These are phyloP conservation scores for Aspergillus proliferans DNA, from an alignment of 2,329 filamentous ascomycete genomes.

Conservation along the genomic window DNA sequence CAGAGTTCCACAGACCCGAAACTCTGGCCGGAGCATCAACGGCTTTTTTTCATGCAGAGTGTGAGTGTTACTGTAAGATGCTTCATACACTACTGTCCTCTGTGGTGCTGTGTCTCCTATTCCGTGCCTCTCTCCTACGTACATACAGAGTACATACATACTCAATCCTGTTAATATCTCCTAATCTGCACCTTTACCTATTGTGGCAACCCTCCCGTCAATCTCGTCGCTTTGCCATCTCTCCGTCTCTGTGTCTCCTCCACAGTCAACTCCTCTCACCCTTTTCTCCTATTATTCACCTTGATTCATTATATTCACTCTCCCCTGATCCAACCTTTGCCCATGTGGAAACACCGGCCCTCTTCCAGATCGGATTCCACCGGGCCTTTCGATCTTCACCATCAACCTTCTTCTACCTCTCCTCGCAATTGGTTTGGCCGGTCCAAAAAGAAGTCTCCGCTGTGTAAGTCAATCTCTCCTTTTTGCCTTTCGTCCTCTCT, in stretches of 20 bases:
- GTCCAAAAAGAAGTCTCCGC: constrained; percentile 29
- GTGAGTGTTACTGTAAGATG: too few relatives aligned
- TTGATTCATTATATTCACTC: too few relatives aligned
- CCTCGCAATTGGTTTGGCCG: constrained; percentile 30
- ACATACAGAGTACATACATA: neutral
- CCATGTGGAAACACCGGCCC: constrained; percentile 38
- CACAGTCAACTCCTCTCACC: constrained; percentile 4
- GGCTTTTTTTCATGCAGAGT: neutral
- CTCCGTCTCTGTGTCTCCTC: constrained; percentile 8
- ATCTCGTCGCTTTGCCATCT: constrained; percentile 4
- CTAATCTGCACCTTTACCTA: neutral
- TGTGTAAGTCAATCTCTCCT: constrained; percentile 20
- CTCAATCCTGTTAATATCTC: neutral
- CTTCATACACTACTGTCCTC: neutral
- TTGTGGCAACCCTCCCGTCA: constrained; percentile 1
- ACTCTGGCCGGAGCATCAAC: neutral
- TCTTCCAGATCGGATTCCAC: constrained; percentile 35
- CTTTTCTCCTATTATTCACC: constrained; percentile 1
- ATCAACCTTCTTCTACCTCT: constrained; percentile 15
- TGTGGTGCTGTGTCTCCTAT: neutral
- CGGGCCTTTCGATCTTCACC: constrained; percentile 25
- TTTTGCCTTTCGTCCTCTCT: constrained; percentile 2
- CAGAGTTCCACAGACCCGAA: neutral
- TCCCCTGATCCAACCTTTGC: constrained; percentile 11
- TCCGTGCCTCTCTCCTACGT: neutral